Evolutionary conservation across 2,329 filamentous ascomycete species (phyloP), one percentile per base, ranked within the genome.

Genomic region (Rhytidhysteron rufulum): DNA sequence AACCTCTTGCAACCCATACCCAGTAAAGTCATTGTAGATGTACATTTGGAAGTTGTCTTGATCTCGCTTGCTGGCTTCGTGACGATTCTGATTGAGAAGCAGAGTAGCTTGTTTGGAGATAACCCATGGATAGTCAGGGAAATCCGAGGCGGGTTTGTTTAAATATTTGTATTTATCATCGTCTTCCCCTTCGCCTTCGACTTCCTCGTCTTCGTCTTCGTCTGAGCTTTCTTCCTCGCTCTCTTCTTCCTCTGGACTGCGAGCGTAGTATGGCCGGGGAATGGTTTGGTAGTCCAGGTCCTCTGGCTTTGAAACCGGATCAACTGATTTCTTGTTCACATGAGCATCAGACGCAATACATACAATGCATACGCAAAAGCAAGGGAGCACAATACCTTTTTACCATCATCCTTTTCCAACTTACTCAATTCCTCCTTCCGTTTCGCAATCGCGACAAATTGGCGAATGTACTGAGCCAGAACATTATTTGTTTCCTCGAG

Each of bases 11-110:
- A 59, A 34, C 2, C 58, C 60, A 29, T 57, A 54, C 5, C 52
- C 54, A n/a, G 50, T 39, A 38, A 55, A 62, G 42, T 60, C 52
- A 21, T 55, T 60, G 43, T 49, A 53, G 29, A 62, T 53, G 34
- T 57, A 44, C 57, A 64, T 57, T 32, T 45, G 50, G 34, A 60
- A 60, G 8, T 44, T 40, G 22, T 63, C 60, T 7, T 54, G 55
- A 37, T 56, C 39, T 19, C 51, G 36, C 8, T 44, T 43, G 15
- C 37, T 31, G 1, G 42, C 32, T 18, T 37, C 31, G 15, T 19
- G 18, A 6, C 19, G n/a, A 11, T 34, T 40, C 4, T 51, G 41
- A 29, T 13, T 22, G n/a, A 36, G 13, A 13, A 13, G 7, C 8
- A 27, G 8, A 7, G 24, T 13, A 27, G 24, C 24, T 27, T 27